phyloP scores from a whole-genome alignment of 139 green algal genomes.

The Spirogloea muscicola region DNA sequence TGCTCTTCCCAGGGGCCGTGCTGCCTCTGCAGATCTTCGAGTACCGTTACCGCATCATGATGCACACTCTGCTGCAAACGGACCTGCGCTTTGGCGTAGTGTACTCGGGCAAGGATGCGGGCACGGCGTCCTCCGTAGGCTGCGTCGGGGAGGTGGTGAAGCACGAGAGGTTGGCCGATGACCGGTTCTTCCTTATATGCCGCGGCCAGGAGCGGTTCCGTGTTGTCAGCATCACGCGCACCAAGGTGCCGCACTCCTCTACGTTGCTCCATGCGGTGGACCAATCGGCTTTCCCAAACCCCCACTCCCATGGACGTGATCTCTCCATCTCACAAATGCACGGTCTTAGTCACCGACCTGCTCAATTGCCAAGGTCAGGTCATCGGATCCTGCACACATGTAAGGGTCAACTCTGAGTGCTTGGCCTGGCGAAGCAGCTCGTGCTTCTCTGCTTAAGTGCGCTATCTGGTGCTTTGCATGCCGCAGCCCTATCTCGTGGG shows the following conservation, averaged over 20 bases:
- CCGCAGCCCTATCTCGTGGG: constrained; percentile 48
- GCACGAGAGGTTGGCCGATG: constrained; percentile 32
- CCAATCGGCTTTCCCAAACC: too few relatives aligned
- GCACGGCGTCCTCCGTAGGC: constrained; percentile 10
- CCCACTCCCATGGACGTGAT: too few relatives aligned
- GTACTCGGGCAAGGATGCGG: constrained; percentile 26
- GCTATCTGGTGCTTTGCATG: too few relatives aligned
- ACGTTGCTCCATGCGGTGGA: too few relatives aligned
- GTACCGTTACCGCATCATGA: constrained; percentile 52
- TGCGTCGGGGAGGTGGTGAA: constrained; percentile 40
- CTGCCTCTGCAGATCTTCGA: constrained; percentile 54
- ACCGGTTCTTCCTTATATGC: constrained; percentile 44
- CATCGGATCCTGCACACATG: too few relatives aligned
- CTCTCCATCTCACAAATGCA: too few relatives aligned
- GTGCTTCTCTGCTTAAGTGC: too few relatives aligned
- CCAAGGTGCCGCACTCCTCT: too few relatives aligned
- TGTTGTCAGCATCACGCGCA: constrained; percentile 46
- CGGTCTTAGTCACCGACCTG: too few relatives aligned
- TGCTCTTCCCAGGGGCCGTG: constrained; percentile 46
- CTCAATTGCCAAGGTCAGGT: too few relatives aligned
- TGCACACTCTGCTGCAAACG: constrained; percentile 54
- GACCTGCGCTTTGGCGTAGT: constrained; percentile 46
- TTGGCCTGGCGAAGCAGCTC: too few relatives aligned
- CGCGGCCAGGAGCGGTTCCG: constrained; percentile 37
- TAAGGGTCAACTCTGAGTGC: too few relatives aligned